A percentile compares a stretch with the other conserved stretches of the same genome.
phyloP scores from a whole-genome alignment of 202 grass and related monocot species.

The Cymbopogon flexuosus region DNA sequence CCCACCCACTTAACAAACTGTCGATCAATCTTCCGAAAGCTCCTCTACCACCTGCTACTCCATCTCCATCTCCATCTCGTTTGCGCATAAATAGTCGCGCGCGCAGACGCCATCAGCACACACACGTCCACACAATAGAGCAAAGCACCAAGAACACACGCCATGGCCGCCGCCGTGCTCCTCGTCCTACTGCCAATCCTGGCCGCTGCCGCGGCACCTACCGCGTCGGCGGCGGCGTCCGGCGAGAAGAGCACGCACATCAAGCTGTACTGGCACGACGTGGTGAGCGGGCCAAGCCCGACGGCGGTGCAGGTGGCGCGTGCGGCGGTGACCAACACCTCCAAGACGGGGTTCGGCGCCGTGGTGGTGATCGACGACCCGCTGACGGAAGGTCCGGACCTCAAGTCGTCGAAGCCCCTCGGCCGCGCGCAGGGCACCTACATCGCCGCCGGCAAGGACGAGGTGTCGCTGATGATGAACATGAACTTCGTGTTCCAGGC shows the following conservation, averaged over 20 bases:
- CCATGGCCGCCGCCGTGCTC: constrained; percentile 8
- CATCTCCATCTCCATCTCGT: neutral
- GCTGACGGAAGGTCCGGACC: constrained; percentile 39
- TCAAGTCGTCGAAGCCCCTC: constrained; percentile 10
- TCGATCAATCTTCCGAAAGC: neutral
- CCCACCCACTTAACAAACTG: neutral
- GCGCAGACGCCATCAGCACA: neutral
- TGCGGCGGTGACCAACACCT: constrained; percentile 38
- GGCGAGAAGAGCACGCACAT: constrained; percentile 48
- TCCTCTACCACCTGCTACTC: neutral
- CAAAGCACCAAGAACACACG: neutral
- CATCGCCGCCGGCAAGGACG: constrained; percentile 42
- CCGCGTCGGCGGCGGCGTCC: neutral
- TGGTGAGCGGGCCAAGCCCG: constrained; percentile 49
- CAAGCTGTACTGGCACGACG: constrained; percentile 74
- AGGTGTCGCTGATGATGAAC: constrained; percentile 36
- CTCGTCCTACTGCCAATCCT: neutral
- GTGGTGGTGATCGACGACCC: constrained; percentile 65
- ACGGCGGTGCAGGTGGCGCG: constrained; percentile 50
- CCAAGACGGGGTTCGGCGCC: constrained; percentile 44
- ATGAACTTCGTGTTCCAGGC: constrained; percentile 78
- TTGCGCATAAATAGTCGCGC: neutral
- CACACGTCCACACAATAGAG: neutral
- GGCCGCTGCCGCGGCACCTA: neutral
- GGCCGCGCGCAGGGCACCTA: constrained; percentile 81